Evolutionary conservation across 1,284 basidiomycete genomes (phyloP), one percentile per base, ranked within the genome.

Genomic region (Trichosporon inkin): DNA sequence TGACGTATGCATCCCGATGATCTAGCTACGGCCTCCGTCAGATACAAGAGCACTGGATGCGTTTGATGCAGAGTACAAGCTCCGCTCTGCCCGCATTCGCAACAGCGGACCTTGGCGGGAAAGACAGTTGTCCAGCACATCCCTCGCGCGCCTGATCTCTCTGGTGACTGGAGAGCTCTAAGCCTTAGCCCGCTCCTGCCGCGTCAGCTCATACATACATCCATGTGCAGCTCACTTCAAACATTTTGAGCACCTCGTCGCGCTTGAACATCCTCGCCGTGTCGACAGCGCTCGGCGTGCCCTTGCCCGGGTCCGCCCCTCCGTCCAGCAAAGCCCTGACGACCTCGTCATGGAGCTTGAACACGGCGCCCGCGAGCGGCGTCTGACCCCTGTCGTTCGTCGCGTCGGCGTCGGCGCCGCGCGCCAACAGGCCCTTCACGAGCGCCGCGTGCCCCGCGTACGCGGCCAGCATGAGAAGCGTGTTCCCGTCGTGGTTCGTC

Each of bases 281-380:
- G 68, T 90, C 84, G 53, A 88, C 84, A 0, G 88, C 90, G 38
- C 81, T 88, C 2, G 90, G 90, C 49, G 80, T 82, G 3, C 90
- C 90, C 2, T 81, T 67, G 44, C 84, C 78, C 1, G 88, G 84
- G 75, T 91, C 84, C 0, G 89, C 89, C 0, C 87, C 87, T 7
- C 81, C 82, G 36, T 82, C 82, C 28, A 85, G 73, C 10, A 92
- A 81, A 4, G 81, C 76, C 10, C 78, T 79, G 0, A 89, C 85
- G 39, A 92, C 82, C 1, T 84, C 84, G 57, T 84, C 82, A 68
- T 81, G 75, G 3, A 80, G 80, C 68, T 92, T 92, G 80, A 91
- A 92, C 1, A 92, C 85, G 0, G 88, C 89, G 3, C 90, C 90
- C 1, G 90, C 87, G 8, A 92, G 76, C 32, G 88, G 86, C n/a